phyloP scores from a whole-genome alignment of 2,329 filamentous ascomycete genomes.

The Stagonosporopsis tanaceti region DNA sequence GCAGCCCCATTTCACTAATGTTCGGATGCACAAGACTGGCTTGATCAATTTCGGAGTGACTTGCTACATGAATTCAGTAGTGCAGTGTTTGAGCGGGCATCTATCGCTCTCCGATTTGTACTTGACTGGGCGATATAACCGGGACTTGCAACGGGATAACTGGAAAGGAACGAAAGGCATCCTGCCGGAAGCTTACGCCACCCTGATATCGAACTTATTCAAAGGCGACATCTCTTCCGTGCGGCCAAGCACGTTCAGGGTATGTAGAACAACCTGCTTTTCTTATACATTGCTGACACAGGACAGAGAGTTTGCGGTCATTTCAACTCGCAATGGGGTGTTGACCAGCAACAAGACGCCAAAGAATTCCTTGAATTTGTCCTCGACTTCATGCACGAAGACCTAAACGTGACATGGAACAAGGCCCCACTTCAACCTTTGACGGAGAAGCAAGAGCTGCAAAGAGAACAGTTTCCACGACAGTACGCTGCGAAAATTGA shows the following conservation, averaged over 20 bases:
- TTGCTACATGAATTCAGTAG: slow-evolving; percentile 91
- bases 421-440: slow-evolving; percentile 65
- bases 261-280: slow-evolving; percentile 23
- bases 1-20: slow-evolving; percentile 53
- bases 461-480: slow-evolving; percentile 67
- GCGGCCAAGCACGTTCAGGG: slow-evolving; percentile 57
- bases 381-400: slow-evolving; percentile 81
- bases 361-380: slow-evolving; percentile 89
- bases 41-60: slow-evolving; percentile 82
- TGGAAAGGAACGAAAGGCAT: slow-evolving; percentile 73
- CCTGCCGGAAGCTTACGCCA: slow-evolving; percentile 68
- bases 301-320: slow-evolving; percentile 66
- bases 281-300: slow-evolving; percentile 24
- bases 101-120: slow-evolving; percentile 69
- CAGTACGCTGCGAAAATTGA: slow-evolving; percentile 74
- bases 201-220: slow-evolving; percentile 67
- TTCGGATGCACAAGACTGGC: slow-evolving; percentile 70
- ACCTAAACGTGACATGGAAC: slow-evolving; percentile 77
- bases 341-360: slow-evolving; percentile 83
- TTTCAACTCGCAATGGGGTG: slow-evolving; percentile 73
- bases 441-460: slow-evolving; percentile 66
- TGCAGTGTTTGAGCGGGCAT: slow-evolving; percentile 84
- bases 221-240: slow-evolving; percentile 63
- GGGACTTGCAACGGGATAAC: slow-evolving; percentile 65
- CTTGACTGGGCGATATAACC: slow-evolving; percentile 67